Conservation (phyloP, 805 yeast genomes). For the Ogataea neopini region DNA sequence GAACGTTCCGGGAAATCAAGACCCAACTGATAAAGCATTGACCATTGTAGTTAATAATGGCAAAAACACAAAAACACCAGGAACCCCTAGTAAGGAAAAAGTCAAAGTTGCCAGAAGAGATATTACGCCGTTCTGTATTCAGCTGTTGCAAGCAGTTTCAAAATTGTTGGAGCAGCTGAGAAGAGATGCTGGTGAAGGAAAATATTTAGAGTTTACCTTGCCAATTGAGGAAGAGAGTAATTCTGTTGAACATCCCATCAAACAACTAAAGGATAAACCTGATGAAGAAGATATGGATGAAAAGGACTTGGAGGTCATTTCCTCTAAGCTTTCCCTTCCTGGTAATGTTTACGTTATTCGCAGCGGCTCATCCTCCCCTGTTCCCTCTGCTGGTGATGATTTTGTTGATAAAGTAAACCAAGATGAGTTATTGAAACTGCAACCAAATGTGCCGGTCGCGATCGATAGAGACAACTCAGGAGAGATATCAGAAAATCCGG, state of each 20-base stretch:
- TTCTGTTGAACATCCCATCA: neutral
- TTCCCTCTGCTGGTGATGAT: neutral
- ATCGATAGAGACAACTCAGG: too few species aligned
- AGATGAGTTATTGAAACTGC: neutral
- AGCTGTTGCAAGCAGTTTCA: slow-evolving; percentile 25
- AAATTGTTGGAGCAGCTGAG: slow-evolving; percentile 25
- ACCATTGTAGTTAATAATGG: slow-evolving; percentile 9
- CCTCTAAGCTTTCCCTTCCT: neutral
- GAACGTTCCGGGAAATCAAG: neutral
- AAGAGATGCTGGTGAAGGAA: slow-evolving; percentile 28
- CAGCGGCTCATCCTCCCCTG: neutral
- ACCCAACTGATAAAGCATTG: slow-evolving; percentile 9
- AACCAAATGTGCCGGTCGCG: neutral
- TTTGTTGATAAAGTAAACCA: neutral
- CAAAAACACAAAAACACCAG: slow-evolving; percentile 13
- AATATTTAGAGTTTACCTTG: slow-evolving; percentile 21
- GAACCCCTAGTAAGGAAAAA: slow-evolving; percentile 36
- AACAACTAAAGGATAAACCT: neutral
- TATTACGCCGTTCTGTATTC: slow-evolving; percentile 39
- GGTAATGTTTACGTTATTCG: neutral
- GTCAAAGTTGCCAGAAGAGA: slow-evolving; percentile 50
- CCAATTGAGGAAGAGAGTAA: slow-evolving; percentile 7
- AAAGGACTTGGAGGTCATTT: neutral
- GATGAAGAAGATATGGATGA: neutral
- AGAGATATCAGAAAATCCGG: too few species aligned